Evolutionary conservation across 352 stramenopile genomes (phyloP), one percentile per base, ranked within the genome.

Genomic region (Phytophthora constricta): DNA sequence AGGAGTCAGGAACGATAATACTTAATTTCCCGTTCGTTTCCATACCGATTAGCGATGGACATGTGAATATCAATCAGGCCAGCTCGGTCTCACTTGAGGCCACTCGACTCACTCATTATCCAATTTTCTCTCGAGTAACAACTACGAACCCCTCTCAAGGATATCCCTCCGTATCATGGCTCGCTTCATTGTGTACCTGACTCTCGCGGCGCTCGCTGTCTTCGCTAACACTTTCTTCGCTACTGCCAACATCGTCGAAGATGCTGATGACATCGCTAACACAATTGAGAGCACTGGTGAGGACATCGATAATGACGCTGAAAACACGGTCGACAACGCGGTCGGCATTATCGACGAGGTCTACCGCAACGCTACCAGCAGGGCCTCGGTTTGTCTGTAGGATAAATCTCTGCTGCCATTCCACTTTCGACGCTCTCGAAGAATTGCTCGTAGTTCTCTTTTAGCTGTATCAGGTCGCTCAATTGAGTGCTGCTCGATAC

Each of bases 251-350:
- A 59, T 68, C 27, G 64, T 73, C 39, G 48, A 67, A 33, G 64
- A 67, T 9, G 49, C 64, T 11, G 25, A 66, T 43, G 69, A 73
- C 28, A 64, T 65, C 3, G 55, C 65, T 8, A 64, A 74, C 39
- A 41, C 64, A 2, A 64, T 67, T 23, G 55, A 64, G 20, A 61
- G 20, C 43, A 27, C 45, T 5, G 65, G 55, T 1, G 9, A 56
- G 25, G 69, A 71, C 26, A 59, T 65, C 9, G 45, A 49, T 25
- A 42, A 77, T 16, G 53, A 52, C 20, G 55, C 54, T 14, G 50
- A 51, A 26, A 73, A 58, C 37, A 65, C 53, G 47, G 58, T 69
- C 31, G 69, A 59, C 27, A 69, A 70, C 31, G 69, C 69, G 5
- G 55, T 54, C 9, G 65, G 66, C 58, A 70, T 58, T 19, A 43